These are phyloP conservation scores for Suillus bovinus DNA, from an alignment of 768 basidiomycete species.

Conservation along the genomic window DNA sequence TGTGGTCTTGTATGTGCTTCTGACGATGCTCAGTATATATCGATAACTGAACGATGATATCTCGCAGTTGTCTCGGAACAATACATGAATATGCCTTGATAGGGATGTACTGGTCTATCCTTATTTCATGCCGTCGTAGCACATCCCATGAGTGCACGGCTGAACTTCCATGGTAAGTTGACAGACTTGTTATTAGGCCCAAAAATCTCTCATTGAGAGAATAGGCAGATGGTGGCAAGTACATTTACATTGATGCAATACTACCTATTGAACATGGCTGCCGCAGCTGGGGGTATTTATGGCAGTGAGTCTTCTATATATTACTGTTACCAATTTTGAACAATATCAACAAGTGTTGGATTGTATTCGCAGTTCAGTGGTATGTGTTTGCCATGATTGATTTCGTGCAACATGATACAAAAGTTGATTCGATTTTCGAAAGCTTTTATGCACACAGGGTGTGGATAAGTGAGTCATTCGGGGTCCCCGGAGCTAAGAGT, in stretches of 20 bases:
- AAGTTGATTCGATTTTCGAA: neutral
- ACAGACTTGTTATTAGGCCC: neutral
- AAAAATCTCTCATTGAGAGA: neutral
- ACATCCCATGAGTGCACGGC: neutral
- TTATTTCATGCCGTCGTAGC: slow-evolving; percentile 1
- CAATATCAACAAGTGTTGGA: slow-evolving; percentile 12
- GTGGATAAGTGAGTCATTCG: slow-evolving; percentile 25
- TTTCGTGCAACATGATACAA: neutral
- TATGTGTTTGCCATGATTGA: slow-evolving; percentile 1
- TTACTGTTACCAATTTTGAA: neutral
- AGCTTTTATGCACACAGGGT: slow-evolving; percentile 29
- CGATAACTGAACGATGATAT: neutral
- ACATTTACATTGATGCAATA: neutral
- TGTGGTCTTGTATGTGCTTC: neutral
- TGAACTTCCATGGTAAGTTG: slow-evolving; percentile 1
- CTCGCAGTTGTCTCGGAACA: neutral
- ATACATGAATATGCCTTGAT: neutral
- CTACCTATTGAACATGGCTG: neutral
- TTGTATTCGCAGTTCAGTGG: slow-evolving; percentile 25
- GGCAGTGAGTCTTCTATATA: neutral
- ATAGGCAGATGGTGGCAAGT: slow-evolving; percentile 4
- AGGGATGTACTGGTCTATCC: slow-evolving; percentile 6
- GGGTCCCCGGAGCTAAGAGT: neutral
- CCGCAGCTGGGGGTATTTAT: neutral
- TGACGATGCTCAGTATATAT: neutral